Percentiles rank a stretch among this genome's conserved stretches.
These are phyloP conservation scores for Aspergillus sp. DNA, from an alignment of 2,329 filamentous ascomycete species.

Conservation along the genomic window DNA sequence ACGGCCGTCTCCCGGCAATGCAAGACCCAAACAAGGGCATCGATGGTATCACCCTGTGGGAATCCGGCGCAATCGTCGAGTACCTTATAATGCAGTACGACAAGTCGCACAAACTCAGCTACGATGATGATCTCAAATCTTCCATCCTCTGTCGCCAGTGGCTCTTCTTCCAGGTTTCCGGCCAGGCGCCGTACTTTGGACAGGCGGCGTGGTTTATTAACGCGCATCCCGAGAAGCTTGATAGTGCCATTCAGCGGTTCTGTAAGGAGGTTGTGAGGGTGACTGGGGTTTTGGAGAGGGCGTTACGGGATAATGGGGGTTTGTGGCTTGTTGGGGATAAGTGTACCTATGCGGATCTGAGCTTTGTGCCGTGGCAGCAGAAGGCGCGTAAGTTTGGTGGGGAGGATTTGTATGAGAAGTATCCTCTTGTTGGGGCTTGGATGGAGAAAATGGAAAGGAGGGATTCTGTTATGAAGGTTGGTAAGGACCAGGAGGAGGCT, in stretches of 20 bases:
- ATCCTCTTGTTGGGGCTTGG: too few species aligned
- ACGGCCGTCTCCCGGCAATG: conserved; percentile 32
- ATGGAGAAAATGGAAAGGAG: too few species aligned
- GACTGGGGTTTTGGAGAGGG: neutral
- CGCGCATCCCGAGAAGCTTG: conserved; percentile 43
- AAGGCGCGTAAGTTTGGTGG: too few species aligned
- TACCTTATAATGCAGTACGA: conserved; percentile 47
- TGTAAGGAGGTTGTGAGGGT: conserved; percentile 37
- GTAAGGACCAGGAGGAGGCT: too few species aligned
- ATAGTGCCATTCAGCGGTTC: conserved; percentile 47
- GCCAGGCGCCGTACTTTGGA: conserved; percentile 53
- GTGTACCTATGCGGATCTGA: conserved; percentile 1
- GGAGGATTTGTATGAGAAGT: too few species aligned
- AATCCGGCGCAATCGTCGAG: conserved; percentile 44
- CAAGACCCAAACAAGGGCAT: conserved; percentile 33
- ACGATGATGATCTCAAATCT: too few species aligned
- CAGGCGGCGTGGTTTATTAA: conserved; percentile 46
- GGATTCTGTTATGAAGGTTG: too few species aligned
- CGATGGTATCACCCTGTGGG: conserved; percentile 41
- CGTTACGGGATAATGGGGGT: neutral
- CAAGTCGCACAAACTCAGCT: conserved; percentile 44
- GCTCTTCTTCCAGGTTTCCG: conserved; percentile 48
- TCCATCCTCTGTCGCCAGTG: conserved; percentile 36
- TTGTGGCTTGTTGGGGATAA: conserved; percentile 1
- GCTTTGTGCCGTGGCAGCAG: conserved; percentile 1